These are phyloP conservation scores for Chlorella sorokiniana DNA, from an alignment of 139 green algal species.

Conservation along the genomic window DNA sequence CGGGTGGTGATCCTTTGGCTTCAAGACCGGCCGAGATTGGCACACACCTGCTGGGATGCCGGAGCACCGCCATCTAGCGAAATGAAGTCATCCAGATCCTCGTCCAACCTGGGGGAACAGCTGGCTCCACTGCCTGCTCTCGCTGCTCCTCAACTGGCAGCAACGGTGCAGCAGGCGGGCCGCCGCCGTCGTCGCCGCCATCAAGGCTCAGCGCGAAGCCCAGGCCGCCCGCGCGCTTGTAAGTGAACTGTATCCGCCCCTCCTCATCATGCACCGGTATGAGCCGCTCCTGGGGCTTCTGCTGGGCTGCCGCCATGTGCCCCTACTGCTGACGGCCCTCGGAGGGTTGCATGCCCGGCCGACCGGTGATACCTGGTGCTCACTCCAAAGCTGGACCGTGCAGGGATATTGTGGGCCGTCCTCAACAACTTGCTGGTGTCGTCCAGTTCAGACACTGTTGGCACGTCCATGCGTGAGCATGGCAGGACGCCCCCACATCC, in stretches of 20 bases:
- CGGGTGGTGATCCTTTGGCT: not conserved
- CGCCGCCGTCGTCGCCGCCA: not conserved
- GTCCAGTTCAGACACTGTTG: no score
- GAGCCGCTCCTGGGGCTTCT: not conserved
- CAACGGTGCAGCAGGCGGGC: not conserved
- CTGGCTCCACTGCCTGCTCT: not conserved
- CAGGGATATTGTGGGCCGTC: no score
- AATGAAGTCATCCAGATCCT: constrained; percentile 23
- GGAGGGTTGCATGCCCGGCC: no score
- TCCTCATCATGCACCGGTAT: constrained; percentile 4
- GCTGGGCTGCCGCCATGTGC: not conserved
- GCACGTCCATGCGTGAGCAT: no score
- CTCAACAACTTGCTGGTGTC: no score
- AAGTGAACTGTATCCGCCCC: not conserved
- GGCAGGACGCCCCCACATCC: no score
- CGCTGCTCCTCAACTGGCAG: not conserved
- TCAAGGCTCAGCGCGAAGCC: not conserved
- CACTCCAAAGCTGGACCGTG: no score
- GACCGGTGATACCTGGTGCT: no score
- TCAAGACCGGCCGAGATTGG: not conserved
- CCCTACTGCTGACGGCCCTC: no score
- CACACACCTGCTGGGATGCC: not conserved
- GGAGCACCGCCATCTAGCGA: not conserved
- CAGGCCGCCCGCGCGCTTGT: not conserved
- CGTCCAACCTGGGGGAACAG: not conserved